A percentile compares a stretch with the other conserved stretches of the same genome.
These are phyloP conservation scores for Austroboletus olivaceoglutinosus DNA, from an alignment of 1,284 basidiomycete genomes.

Conservation along the genomic window DNA sequence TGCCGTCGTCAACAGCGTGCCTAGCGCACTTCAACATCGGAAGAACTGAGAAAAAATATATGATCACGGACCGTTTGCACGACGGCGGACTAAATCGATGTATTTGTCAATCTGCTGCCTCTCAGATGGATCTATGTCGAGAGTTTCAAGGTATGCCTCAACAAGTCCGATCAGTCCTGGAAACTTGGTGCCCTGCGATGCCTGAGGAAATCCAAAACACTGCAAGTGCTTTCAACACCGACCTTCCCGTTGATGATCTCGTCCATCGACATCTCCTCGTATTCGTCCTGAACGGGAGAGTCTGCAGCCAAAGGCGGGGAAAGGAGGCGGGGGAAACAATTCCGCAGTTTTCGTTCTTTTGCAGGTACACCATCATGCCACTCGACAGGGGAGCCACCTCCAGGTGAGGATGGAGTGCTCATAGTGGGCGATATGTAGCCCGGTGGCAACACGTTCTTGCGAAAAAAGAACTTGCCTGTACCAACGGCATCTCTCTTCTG, in stretches of 20 bases:
- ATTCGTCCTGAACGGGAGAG: conserved; percentile 74
- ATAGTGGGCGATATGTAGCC: conserved; percentile 40
- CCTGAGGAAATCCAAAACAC: conserved; percentile 4
- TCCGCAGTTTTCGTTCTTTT: conserved; percentile 66
- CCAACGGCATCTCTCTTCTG: conserved; percentile 81
- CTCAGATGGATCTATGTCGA: conserved; percentile 73
- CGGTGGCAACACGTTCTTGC: conserved; percentile 80
- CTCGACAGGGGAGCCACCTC: conserved; percentile 48
- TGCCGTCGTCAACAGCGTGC: conserved; percentile 85
- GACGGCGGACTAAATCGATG: conserved; percentile 72
- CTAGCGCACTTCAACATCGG: conserved; percentile 39
- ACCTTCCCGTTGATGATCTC: conserved; percentile 96
- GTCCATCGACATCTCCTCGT: conserved; percentile 87
- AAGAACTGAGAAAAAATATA: background rate
- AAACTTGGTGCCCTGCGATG: conserved; percentile 58
- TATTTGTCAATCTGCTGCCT: conserved; percentile 73
- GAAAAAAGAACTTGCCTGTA: conserved; percentile 83
- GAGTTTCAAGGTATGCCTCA: conserved; percentile 82
- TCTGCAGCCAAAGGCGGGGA: conserved; percentile 44
- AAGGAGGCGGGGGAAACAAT: conserved; percentile 65
- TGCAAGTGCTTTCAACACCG: conserved; percentile 8
- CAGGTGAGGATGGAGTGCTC: conserved; percentile 51
- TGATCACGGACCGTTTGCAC: conserved; percentile 70
- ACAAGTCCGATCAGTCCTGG: conserved; percentile 87
- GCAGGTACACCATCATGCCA: conserved; percentile 26